Conservation (phyloP, 805 yeast genomes). For the Wickerhamia fluorescens region DNA sequence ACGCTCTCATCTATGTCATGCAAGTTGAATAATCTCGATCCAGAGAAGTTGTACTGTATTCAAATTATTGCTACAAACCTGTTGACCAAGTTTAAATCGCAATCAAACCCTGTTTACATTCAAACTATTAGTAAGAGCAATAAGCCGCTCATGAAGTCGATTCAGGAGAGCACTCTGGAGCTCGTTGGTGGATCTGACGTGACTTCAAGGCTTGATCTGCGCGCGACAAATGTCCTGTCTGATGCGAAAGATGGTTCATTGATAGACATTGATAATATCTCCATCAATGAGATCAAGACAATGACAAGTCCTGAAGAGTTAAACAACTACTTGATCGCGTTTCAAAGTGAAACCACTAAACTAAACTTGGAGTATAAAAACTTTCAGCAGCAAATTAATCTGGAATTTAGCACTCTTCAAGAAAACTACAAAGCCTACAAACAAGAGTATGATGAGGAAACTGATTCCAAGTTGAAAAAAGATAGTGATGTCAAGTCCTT, state of each 20-base stretch:
- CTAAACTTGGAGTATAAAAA: slow-evolving; percentile 14
- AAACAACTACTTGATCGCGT: slow-evolving; percentile 17
- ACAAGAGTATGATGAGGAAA: slow-evolving; percentile 31
- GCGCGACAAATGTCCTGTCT: slow-evolving; percentile 1
- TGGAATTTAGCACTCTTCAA: slow-evolving; percentile 13
- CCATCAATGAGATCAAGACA: slow-evolving; percentile 9
- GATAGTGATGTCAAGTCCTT: slow-evolving; percentile 26
- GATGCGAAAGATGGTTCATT: background rate
- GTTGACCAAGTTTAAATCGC: slow-evolving; percentile 27
- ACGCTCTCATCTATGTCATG: slow-evolving; percentile 29
- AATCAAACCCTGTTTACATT: slow-evolving; percentile 25
- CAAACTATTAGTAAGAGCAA: slow-evolving; percentile 14
- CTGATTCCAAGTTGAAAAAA: slow-evolving; percentile 20
- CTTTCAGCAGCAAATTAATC: slow-evolving; percentile 6
- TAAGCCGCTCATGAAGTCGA: slow-evolving; percentile 1
- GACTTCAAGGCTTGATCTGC: background rate
- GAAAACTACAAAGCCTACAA: slow-evolving; percentile 25
- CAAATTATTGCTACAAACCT: slow-evolving; percentile 32
- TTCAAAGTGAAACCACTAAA: slow-evolving; percentile 20
- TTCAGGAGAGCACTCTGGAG: slow-evolving; percentile 3
- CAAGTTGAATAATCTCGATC: slow-evolving; percentile 22
- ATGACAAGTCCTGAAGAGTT: slow-evolving; percentile 14
- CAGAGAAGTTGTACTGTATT: slow-evolving; percentile 24
- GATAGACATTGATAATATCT: slow-evolving; percentile 5
- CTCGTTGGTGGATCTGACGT: too few relatives aligned